Conservation (phyloP, 179 eudicot species). For the Silene coronaria region DNA sequence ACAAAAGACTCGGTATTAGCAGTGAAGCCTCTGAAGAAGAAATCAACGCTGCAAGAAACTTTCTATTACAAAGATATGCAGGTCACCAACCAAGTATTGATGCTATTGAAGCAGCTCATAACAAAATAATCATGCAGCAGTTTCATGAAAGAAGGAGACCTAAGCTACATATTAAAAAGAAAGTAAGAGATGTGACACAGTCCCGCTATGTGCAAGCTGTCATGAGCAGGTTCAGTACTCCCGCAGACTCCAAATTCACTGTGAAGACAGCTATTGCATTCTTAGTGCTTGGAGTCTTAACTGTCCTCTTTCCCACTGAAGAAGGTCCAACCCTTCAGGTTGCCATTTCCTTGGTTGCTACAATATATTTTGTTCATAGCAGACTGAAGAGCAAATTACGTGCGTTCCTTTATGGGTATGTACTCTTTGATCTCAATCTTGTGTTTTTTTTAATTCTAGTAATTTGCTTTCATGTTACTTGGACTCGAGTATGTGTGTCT, state of each 20-base stretch:
- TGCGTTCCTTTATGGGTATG: conserved; percentile 80
- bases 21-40: conserved; percentile 90
- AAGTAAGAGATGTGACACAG: conserved; percentile 68
- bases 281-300: conserved; percentile 58
- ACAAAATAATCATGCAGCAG: conserved; percentile 83
- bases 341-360: conserved; percentile 63
- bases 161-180: conserved; percentile 70
- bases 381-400: conserved; percentile 40
- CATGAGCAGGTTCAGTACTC: conserved; percentile 66
- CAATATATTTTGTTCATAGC: conserved; percentile 45
- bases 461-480: no score
- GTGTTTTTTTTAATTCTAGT: background rate
- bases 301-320: conserved; percentile 81
- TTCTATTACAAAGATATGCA: conserved; percentile 68
- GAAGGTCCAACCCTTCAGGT: conserved; percentile 98
- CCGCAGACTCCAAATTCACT: conserved; percentile 57
- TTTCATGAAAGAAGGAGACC: conserved; percentile 81
- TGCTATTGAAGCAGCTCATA: conserved; percentile 93
- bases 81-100: conserved; percentile 87
- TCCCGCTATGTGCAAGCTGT: conserved; percentile 64
- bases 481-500: no score
- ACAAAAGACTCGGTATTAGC: conserved; percentile 88
- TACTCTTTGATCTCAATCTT: conserved; percentile 9
- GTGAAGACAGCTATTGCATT: conserved; percentile 53
- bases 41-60: conserved; percentile 83